These are phyloP conservation scores for Eleusine coracana DNA, from an alignment of 176 grass and related monocot genomes.

Conservation along the genomic window DNA sequence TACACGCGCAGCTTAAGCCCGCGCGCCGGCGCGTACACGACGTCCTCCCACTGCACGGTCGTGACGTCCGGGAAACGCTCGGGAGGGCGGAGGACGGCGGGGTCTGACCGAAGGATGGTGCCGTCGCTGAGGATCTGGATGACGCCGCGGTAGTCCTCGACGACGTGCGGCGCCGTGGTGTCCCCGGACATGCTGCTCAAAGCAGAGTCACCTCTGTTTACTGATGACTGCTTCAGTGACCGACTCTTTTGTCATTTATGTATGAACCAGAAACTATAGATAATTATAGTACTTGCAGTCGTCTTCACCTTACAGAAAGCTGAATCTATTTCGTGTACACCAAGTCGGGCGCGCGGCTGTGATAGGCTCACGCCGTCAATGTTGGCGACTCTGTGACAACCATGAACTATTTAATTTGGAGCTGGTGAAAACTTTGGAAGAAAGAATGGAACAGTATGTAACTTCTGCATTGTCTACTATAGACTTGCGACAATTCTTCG, in stretches of 20 bases:
- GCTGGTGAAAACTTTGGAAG: not conserved
- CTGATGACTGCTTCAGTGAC: not conserved
- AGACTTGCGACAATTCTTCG: not conserved
- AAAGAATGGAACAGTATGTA: not conserved
- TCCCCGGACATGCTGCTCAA: not conserved
- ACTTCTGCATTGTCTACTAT: not conserved
- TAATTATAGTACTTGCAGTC: not conserved
- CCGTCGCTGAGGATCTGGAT: constrained; percentile 40
- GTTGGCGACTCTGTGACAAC: not conserved
- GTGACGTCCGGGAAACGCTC: constrained; percentile 4
- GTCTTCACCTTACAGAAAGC: not conserved
- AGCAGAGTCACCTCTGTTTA: not conserved
- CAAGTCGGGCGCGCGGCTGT: not conserved
- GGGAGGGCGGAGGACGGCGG: not conserved
- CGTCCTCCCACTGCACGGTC: constrained; percentile 43
- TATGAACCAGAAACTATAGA: not conserved
- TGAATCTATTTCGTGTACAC: not conserved
- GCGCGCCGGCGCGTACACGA: not conserved
- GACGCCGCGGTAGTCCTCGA: constrained; percentile 39
- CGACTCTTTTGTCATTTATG: not conserved
- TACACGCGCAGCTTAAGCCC: constrained; percentile 20
- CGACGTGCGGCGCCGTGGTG: not conserved
- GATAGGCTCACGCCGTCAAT: not conserved
- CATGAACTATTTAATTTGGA: not conserved
- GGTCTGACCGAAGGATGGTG: constrained; percentile 33